Base-by-base conservation (phyloP, 371 early-diverging fungal species). In the Mucor mucedo region DNA sequence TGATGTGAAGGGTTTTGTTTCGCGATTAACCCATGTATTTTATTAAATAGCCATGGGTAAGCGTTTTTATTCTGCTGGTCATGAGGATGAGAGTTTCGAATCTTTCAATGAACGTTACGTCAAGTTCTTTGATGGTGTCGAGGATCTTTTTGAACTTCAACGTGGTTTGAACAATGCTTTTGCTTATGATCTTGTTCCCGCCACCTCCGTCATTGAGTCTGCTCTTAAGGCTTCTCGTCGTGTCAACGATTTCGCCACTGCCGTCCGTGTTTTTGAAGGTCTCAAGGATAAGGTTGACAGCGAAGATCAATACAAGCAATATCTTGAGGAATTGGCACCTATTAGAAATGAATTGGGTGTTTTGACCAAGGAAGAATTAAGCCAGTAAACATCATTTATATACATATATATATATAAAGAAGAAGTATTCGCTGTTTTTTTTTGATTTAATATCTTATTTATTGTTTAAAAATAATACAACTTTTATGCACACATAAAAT, bases 141-240 rank as follows among this genome's bases (percentile, higher is more conserved):
- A 95, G 64, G 97, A 98, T 83, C 87, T 93, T 70, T 97, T 95
- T 75, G 98, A 98, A 84, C 87, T 98, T 53, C 95, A 96, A 85
- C 90, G 97, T 70, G 96, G 97, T 49, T 86, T 98, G 71, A 97
- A 96, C 91, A 95, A 97, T 81, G 91, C 93, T 76, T 97, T 97
- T 71, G 91, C 95, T 55, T 94, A 95, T 77, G 96, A 96, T 86
- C 87, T 95, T 74, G 96, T 96, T 14, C 98, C 97, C 53, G 82
- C 95, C 39, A 86, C 92, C 68, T 86, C 90, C 50, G 93, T 96
- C 41, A 84, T 95, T 71, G 91, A 89, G 69, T 90, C 96, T 52
- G 95, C 96, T 39, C 80, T 96, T 67, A 89, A 86, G 75, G 97
- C 97, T 33, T 81, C 93, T 69, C 90, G 97, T 57, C 91, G 96